These are phyloP conservation scores for Septoria petroselini DNA, from an alignment of 2,329 filamentous ascomycete genomes.

Conservation along the genomic window DNA sequence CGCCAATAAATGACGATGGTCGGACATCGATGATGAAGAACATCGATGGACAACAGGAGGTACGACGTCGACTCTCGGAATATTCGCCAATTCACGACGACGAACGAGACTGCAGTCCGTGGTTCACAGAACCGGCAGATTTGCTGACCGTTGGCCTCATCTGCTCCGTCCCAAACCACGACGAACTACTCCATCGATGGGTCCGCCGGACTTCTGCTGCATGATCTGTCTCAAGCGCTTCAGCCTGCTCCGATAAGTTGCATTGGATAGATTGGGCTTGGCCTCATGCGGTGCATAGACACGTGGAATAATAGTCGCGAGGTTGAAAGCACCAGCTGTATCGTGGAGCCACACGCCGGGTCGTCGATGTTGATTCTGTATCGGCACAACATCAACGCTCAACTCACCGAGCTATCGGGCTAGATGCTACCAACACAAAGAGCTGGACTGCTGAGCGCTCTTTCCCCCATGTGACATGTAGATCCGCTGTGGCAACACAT, in stretches of 20 bases:
- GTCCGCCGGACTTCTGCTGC: background rate
- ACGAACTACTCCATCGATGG: background rate
- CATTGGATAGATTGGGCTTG: background rate
- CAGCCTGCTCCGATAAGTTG: background rate
- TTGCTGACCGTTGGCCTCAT: background rate
- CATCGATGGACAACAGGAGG: background rate
- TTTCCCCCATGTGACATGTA: too few species aligned
- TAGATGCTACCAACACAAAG: too few species aligned
- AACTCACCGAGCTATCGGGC: too few species aligned
- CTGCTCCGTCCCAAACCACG: background rate
- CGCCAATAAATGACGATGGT: slow-evolving; percentile 4
- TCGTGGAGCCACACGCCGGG: too few species aligned
- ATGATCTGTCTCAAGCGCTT: background rate
- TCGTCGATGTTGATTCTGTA: too few species aligned
- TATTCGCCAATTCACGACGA: background rate
- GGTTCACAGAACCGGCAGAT: too few species aligned
- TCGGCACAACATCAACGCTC: too few species aligned
- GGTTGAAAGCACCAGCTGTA: too few species aligned
- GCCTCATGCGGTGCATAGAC: background rate
- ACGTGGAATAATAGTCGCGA: too few species aligned
- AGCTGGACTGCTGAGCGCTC: too few species aligned
- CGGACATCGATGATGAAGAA: background rate
- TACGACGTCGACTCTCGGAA: too few species aligned
- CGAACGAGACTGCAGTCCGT: background rate
- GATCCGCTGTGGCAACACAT: too few species aligned